These are phyloP conservation scores for Yamadazyma atmosphaerica DNA, from an alignment of 1,139 yeast genomes.

Conservation along the genomic window DNA sequence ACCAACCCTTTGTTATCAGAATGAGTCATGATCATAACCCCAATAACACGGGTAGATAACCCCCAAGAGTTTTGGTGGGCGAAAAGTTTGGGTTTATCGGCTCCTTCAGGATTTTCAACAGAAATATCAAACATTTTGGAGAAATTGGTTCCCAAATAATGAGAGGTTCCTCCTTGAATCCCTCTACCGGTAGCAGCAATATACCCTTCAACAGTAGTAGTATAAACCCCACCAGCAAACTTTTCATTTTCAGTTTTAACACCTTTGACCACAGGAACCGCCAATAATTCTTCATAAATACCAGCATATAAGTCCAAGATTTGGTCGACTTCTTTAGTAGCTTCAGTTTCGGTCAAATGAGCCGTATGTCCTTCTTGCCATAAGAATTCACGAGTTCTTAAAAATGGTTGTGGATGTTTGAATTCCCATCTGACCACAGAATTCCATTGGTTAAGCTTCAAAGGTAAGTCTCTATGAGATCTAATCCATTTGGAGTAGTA, in stretches of 20 bases:
- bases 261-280: slow-evolving; percentile 97
- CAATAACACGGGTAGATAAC: slow-evolving; percentile 95
- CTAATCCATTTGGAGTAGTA: slow-evolving; percentile 99
- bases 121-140: slow-evolving; percentile 96
- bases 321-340: slow-evolving; percentile 79
- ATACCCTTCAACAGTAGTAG: slow-evolving; percentile 95
- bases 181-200: slow-evolving; percentile 99
- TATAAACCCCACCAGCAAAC: slow-evolving; percentile 96
- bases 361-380: slow-evolving; percentile 99
- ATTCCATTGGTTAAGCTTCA: slow-evolving; percentile 98
- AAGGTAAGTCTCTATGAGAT: slow-evolving; percentile 96
- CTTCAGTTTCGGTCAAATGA: slow-evolving; percentile 78
- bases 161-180: slow-evolving; percentile 99
- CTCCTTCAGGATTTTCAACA: slow-evolving; percentile 91
- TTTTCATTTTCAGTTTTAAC: slow-evolving; percentile 95
- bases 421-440: slow-evolving; percentile 99
- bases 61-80: slow-evolving; percentile 99
- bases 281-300: slow-evolving; percentile 86
- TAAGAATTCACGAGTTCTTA: slow-evolving; percentile 97
- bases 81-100: slow-evolving; percentile 79
- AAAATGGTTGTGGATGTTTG: slow-evolving; percentile 98
- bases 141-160: slow-evolving; percentile 96
- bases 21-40: slow-evolving; percentile 99
- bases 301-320: slow-evolving; percentile 85
- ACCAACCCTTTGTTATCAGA: slow-evolving; percentile 98